A percentile compares a stretch with the other conserved stretches of the same genome.
Evolutionary conservation across 768 basidiomycete species (phyloP).

Genomic region (Termitomyces titanicus): DNA sequence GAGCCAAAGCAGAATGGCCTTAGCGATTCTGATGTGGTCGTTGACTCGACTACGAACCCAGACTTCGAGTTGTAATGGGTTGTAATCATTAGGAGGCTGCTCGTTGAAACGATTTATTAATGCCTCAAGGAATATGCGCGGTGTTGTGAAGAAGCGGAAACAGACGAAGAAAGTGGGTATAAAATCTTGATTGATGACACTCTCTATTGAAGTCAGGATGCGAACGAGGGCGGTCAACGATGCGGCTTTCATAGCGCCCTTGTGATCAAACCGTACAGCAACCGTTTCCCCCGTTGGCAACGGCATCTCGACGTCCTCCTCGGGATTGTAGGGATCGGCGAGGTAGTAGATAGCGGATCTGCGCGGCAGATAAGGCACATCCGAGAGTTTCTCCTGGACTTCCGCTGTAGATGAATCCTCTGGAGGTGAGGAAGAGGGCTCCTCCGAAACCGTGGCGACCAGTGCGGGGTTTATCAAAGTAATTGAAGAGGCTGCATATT

Average conservation of each 20-base stretch:
- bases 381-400: slow-evolving; percentile 3
- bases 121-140: slow-evolving; percentile 37
- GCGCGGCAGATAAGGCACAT: slow-evolving; percentile 18
- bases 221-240: slow-evolving; percentile 41
- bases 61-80: slow-evolving; percentile 29
- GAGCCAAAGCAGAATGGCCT: slow-evolving; percentile 68
- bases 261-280: slow-evolving; percentile 20
- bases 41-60: slow-evolving; percentile 40
- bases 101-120: slow-evolving; percentile 48
- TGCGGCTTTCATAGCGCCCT: slow-evolving; percentile 26
- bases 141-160: slow-evolving; percentile 65
- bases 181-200: slow-evolving; percentile 38
- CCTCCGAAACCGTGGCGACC: background rate
- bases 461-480: slow-evolving; percentile 2
- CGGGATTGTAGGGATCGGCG: slow-evolving; percentile 22
- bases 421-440: background rate
- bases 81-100: slow-evolving; percentile 21
- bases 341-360: slow-evolving; percentile 24
- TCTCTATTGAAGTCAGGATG: slow-evolving; percentile 41
- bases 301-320: slow-evolving; percentile 24
- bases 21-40: slow-evolving; percentile 56
- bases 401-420: slow-evolving; percentile 6
- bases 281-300: slow-evolving; percentile 19
- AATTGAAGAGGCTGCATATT: slow-evolving; percentile 1
- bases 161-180: slow-evolving; percentile 60